A percentile compares a stretch with the other conserved stretches of the same genome.
These are phyloP conservation scores for Penicillium manginii DNA, from an alignment of 495 filamentous ascomycete species.

Conservation along the genomic window DNA sequence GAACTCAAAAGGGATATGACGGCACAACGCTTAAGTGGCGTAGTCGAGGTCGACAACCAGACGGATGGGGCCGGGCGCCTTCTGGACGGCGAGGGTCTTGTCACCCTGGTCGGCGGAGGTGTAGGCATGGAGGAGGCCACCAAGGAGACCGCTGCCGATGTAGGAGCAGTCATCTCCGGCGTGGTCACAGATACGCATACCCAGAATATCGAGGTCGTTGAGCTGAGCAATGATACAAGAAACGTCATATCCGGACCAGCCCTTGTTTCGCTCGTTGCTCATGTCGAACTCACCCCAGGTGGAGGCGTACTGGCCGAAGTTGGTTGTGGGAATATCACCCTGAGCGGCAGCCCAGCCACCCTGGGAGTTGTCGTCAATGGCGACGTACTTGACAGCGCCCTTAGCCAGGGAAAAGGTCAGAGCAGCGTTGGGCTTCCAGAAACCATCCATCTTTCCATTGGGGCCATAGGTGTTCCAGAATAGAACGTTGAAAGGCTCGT, in stretches of 20 bases:
- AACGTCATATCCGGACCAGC: slow-evolving; percentile 57
- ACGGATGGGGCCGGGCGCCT: slow-evolving; percentile 31
- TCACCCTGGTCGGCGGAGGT: slow-evolving; percentile 29
- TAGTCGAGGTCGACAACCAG: slow-evolving; percentile 42
- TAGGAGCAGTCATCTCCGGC: slow-evolving; percentile 35
- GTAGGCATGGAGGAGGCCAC: slow-evolving; percentile 40
- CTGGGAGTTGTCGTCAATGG: slow-evolving; percentile 50
- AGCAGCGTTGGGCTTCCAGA: slow-evolving; percentile 43
- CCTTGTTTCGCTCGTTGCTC: slow-evolving; percentile 48
- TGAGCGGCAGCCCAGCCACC: slow-evolving; percentile 44
- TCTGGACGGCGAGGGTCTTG: slow-evolving; percentile 29
- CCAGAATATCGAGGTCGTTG: slow-evolving; percentile 36
- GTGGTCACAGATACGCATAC: slow-evolving; percentile 48
- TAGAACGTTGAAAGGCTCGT: slow-evolving; percentile 43
- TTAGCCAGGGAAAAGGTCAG: slow-evolving; percentile 47
- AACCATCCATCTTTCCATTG: slow-evolving; percentile 41
- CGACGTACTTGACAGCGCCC: slow-evolving; percentile 44
- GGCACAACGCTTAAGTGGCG: slow-evolving; percentile 20
- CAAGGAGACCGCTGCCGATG: slow-evolving; percentile 31
- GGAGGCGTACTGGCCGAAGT: slow-evolving; percentile 42
- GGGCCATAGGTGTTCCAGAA: slow-evolving; percentile 59
- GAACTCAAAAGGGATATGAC: slow-evolving; percentile 10
- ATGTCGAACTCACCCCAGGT: slow-evolving; percentile 63
- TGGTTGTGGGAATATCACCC: slow-evolving; percentile 35
- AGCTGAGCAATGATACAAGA: slow-evolving; percentile 51